Evolutionary conservation across 139 green algal species (phyloP), one percentile per base, ranked within the genome.

Genomic region (Chlamydomonas incerta): DNA sequence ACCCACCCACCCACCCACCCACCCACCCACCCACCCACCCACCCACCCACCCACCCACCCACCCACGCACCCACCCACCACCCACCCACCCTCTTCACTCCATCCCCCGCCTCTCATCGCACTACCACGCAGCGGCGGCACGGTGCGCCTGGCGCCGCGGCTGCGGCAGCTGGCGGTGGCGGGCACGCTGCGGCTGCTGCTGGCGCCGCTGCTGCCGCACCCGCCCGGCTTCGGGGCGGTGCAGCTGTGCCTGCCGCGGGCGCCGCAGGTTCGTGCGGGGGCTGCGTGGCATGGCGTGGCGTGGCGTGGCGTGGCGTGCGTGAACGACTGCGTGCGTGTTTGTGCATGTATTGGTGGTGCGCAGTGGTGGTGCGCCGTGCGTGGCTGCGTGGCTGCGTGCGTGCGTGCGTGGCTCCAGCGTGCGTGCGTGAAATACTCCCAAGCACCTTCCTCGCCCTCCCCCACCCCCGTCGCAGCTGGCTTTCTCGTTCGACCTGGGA

Each of bases 201-300:
- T 85, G 79, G 34, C 31, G 10, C 79, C 79, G 31, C 79, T 85
- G 79, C 28, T 85, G 65, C 66, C 79, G 31, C 62, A 75, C 20
- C 65, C 79, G 10, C 79, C 79, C 26, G 79, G 79, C 60, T 85
- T 85, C 47, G 79, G 79, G 13, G 79, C 79, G 65, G n/a, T 85
- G 0, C 46, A 69, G 63, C 10, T 75, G 13, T 68, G 65, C 47
- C 68, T 85, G 63, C 79, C 79, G 21, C 65, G 79, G 10, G 79
- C 79, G 33, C 79, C 79, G n/a, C 79, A 85, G 79, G 79, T 85
- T 24, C 6, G 29, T 23, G n/a, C 29, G n/a, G 13, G 13, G 1
- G 13, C 29, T 3, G 58, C 58, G 20, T 14, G 58, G 58, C 18
- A 65, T 14, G 23, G 20, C 20, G 58, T 18, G 20, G n/a, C n/a